These are phyloP conservation scores for Penicillium ochrochloron DNA, from an alignment of 495 filamentous ascomycete species.

Conservation along the genomic window DNA sequence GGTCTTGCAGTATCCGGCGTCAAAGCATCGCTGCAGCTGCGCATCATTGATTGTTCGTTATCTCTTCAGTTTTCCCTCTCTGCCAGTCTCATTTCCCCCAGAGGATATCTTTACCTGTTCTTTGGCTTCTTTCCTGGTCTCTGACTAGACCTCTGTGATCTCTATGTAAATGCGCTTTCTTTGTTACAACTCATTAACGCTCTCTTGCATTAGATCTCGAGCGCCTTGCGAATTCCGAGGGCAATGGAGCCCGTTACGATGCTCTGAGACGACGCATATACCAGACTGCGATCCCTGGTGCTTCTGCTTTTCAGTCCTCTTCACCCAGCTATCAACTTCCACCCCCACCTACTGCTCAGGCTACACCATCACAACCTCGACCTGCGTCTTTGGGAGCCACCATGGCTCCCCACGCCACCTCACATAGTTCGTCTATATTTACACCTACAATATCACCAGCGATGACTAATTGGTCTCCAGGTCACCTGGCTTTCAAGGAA, in stretches of 20 bases:
- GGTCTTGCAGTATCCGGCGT: slow-evolving; percentile 74
- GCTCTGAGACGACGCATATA: slow-evolving; percentile 39
- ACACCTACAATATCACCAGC: background rate
- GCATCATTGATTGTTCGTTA: slow-evolving; percentile 75
- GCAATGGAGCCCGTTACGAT: slow-evolving; percentile 41
- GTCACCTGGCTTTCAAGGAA: slow-evolving; percentile 63
- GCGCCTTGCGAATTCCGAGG: slow-evolving; percentile 35
- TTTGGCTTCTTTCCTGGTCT: background rate
- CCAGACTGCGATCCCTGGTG: slow-evolving; percentile 36
- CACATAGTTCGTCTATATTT: slow-evolving; percentile 33
- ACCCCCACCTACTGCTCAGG: slow-evolving; percentile 27
- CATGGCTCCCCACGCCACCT: slow-evolving; percentile 41
- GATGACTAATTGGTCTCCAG: slow-evolving; percentile 35
- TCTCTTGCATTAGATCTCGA: slow-evolving; percentile 40
- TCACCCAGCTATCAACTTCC: slow-evolving; percentile 35
- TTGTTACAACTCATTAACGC: slow-evolving; percentile 11
- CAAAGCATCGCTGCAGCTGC: slow-evolving; percentile 76
- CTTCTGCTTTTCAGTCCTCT: slow-evolving; percentile 31
- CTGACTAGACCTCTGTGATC: background rate
- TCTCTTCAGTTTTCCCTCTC: slow-evolving; percentile 8
- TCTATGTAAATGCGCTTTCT: background rate
- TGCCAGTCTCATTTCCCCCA: background rate
- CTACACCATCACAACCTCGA: slow-evolving; percentile 35
- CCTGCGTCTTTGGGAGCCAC: slow-evolving; percentile 31
- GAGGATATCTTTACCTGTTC: background rate